Evolutionary conservation across 2,329 filamentous ascomycete species (phyloP), one percentile per base, ranked within the genome.

Genomic region (Ophiostoma sp.): DNA sequence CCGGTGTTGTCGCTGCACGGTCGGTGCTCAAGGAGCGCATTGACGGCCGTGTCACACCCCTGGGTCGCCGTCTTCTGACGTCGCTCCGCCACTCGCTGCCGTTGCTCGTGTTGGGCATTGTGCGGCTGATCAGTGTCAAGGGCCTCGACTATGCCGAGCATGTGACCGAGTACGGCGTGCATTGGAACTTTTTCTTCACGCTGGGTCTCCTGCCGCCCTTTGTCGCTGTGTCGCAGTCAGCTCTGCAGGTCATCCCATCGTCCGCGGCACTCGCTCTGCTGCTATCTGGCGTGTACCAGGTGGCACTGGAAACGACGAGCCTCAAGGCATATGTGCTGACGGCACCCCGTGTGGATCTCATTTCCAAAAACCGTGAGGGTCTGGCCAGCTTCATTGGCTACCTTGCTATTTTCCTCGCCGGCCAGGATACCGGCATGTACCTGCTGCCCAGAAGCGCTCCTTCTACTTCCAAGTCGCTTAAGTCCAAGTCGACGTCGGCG

Each of bases 141-240:
- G 91, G 92, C 6, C 81, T 97, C 42, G 93, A 98, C 76, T 99
- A 99, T 76, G 93, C 93, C 3, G 95, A 99, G 77, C 95, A 99
- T 80, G 92, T 97, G 69, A 93, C 92, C 14, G 95, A 99, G 76
- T 99, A 99, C 76, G 95, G 95, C 60, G 92, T 99, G 9, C 95
- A 99, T 78, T 99, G 95, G 95, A 99, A 99, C 78, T 99, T 99
- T 78, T 99, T 99, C 83, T 98, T 98, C 79, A 99, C 95, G 0
- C 83, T 99, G 9, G 93, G 88, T 5, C 85, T 97, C 64, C 80
- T 99, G 38, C 92, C 94, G 0, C 93, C 93, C 0, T 96, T 96
- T 74, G 88, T 96, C 66, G 93, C 94, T 41, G 77, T 95, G 0
- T 91, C 94, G 70, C 91, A 96, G 76, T 85, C 89, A 0, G 80